Evolutionary conservation across 139 green algal species (phyloP).

Genomic region (Ettlia oleoabundans): DNA sequence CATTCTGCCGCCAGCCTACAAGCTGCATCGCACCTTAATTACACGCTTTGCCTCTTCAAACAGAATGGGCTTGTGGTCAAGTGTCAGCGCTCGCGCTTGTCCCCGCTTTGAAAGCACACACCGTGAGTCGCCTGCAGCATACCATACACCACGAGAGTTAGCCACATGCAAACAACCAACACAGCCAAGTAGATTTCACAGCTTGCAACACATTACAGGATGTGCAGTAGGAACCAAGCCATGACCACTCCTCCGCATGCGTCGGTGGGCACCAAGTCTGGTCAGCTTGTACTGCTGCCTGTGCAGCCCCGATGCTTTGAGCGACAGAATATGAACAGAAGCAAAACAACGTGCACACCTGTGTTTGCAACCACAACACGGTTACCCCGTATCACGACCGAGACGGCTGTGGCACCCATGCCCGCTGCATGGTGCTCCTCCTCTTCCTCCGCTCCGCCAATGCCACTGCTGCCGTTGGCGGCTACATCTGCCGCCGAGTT

Average conservation of each 20-base stretch:
- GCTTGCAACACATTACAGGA: no score
- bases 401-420: constrained; percentile 46
- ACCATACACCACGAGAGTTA: background rate
- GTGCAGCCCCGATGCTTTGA: background rate
- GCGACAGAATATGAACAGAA: background rate
- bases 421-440: constrained; percentile 34
- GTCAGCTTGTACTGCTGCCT: no score
- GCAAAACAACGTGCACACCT: background rate
- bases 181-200: no score
- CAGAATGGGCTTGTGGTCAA: constrained; percentile 88
- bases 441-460: constrained; percentile 9
- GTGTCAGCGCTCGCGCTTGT: constrained; percentile 70
- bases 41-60: constrained; percentile 82
- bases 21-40: constrained; percentile 47
- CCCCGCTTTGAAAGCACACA: constrained; percentile 74
- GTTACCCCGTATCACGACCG: constrained; percentile 27
- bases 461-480: background rate
- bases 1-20: no score
- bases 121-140: constrained; percentile 83
- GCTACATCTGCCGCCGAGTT: background rate
- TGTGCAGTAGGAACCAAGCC: no score
- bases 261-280: no score
- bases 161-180: background rate
- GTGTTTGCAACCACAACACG: constrained; percentile 49
- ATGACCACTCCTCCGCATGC: no score